Percentiles rank a stretch among this genome's conserved stretches.
phyloP scores from a whole-genome alignment of 352 stramenopile genomes.

The Thalassiosira livingstoniorum region DNA sequence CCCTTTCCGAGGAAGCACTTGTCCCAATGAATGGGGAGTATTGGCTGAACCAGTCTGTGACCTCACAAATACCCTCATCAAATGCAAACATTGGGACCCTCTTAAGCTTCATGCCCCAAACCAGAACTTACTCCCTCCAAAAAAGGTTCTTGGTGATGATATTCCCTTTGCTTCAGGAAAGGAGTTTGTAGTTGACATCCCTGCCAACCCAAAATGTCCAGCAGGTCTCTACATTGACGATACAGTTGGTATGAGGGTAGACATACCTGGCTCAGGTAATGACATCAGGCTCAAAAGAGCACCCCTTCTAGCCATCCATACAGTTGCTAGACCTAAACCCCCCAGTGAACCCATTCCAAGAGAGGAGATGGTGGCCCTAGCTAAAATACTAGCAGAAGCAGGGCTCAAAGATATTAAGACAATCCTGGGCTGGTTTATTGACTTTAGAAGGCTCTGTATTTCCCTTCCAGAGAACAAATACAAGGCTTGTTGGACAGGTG shows the following conservation, averaged over 20 bases:
- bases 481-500: slow-evolving; percentile 6
- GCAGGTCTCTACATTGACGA: slow-evolving; percentile 25
- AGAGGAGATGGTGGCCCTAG: slow-evolving; percentile 2
- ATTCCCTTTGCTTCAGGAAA: slow-evolving; percentile 1
- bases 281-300: background rate
- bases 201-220: background rate
- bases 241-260: background rate
- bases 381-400: slow-evolving; percentile 17
- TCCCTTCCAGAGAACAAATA: slow-evolving; percentile 21
- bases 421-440: background rate
- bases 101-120: background rate
- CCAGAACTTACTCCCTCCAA: background rate
- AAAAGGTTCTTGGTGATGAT: background rate
- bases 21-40: slow-evolving; percentile 7
- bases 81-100: slow-evolving; percentile 1
- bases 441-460: slow-evolving; percentile 1
- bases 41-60: slow-evolving; percentile 5
- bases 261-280: background rate
- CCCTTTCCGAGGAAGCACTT: slow-evolving; percentile 1
- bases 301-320: background rate
- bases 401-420: slow-evolving; percentile 15
- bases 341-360: slow-evolving; percentile 3
- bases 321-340: slow-evolving; percentile 1
- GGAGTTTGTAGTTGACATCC: slow-evolving; percentile 5
- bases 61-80: background rate